Evolutionary conservation across 1,284 basidiomycete genomes (phyloP), one percentile per base, ranked within the genome.

Genomic region (Ceraceosorus guamensis): DNA sequence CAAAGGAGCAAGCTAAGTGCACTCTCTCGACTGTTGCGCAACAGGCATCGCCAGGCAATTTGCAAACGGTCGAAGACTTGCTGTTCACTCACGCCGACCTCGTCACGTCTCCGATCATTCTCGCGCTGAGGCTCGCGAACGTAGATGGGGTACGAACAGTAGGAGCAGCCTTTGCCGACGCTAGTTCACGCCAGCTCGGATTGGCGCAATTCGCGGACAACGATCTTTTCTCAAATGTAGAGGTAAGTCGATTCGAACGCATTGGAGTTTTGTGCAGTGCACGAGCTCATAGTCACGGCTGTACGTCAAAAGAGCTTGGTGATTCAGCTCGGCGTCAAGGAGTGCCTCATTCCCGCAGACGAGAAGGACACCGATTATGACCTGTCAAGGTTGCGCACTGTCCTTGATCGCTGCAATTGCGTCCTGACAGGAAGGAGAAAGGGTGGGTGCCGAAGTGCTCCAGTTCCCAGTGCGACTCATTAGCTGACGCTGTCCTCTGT

Each of bases 311-410:
- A 95, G 89, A 92, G 90, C 3, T 82, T 98, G 13, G 80, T 97
- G 48, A 97, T 98, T 60, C 95, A 98, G 77, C 83, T 98, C 1
- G 92, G 90, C 2, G 90, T 92, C 46, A 98, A 98, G 76, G 95
- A 99, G 77, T 91, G 89, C 34, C 63, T 84, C 39, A 59, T 84
- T 6, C 79, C 81, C n/a, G 77, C 76, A 2, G 80, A 82, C 62
- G 81, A 81, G 50, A 81, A 80, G 61, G 64, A 71, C 41, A 75
- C 75, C 35, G 91, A 97, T 73, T 81, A 91, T 58, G 92, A 98
- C 49, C 61, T 74, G 16, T 30, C 84, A 91, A 43, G 73, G 58
- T 56, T 77, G 10, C 55, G 62, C 13, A 58, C 60, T 2, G 67
- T 77, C 33, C 79, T 97, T 46, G 91, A 97, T 58, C 82, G 92